phyloP scores from a whole-genome alignment of 2,329 filamentous ascomycete genomes.

The Ceratocystis albifundus region DNA sequence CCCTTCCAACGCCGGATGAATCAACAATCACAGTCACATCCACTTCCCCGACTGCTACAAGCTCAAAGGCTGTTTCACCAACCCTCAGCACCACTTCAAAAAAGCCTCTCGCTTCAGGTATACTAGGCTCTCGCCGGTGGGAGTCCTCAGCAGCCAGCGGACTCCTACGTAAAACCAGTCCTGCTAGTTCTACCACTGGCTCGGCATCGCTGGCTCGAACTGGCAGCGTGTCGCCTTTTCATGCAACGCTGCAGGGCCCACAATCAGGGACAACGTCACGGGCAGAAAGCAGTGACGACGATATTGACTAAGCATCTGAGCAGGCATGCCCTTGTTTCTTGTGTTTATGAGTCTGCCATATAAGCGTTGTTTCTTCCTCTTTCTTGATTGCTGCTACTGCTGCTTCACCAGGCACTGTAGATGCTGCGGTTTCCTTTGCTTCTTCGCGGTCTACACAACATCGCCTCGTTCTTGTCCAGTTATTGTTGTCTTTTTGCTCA shows the following conservation, averaged over 20 bases:
- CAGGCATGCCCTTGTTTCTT: neutral
- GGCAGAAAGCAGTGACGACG: conserved; percentile 21
- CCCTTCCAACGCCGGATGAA: neutral
- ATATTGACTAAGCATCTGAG: conserved; percentile 22
- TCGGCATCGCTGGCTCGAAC: conserved; percentile 26
- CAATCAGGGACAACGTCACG: neutral
- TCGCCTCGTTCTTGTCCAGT: conserved; percentile 1
- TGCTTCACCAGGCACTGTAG: neutral
- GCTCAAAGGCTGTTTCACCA: conserved; percentile 10
- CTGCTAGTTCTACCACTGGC: conserved; percentile 29
- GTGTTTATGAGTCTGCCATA: neutral
- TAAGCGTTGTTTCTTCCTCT: neutral
- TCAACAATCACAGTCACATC: conserved; percentile 26
- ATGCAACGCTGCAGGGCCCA: conserved; percentile 17
- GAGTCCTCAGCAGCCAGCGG: conserved; percentile 35
- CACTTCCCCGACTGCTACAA: neutral
- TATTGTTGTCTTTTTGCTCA: conserved; percentile 9
- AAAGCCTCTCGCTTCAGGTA: conserved; percentile 31
- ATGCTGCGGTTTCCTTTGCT: neutral
- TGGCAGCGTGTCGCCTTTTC: conserved; percentile 18
- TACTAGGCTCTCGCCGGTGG: conserved; percentile 32
- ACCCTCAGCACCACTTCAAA: conserved; percentile 28
- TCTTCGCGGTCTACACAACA: neutral
- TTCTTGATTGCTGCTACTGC: neutral
- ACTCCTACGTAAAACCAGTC: conserved; percentile 33